A percentile compares a stretch with the other conserved stretches of the same genome.
These are phyloP conservation scores for Rhynchosporium secalis DNA, from an alignment of 2,329 filamentous ascomycete species.

Conservation along the genomic window DNA sequence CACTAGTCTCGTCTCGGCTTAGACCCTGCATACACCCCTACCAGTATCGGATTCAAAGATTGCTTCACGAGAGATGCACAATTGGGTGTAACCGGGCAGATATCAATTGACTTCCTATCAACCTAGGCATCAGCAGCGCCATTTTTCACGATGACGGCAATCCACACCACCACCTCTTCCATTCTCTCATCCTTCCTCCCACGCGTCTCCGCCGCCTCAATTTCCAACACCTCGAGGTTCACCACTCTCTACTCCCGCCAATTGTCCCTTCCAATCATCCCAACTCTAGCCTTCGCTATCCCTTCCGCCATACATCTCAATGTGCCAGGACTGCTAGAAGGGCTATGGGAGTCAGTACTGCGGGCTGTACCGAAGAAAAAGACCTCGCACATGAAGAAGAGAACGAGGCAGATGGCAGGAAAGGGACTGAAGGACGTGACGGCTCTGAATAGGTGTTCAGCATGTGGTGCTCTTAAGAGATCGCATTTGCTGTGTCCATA, in stretches of 20 bases:
- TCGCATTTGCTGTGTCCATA: conserved; percentile 85
- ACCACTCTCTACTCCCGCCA: conserved; percentile 48
- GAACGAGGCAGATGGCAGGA: conserved; percentile 89
- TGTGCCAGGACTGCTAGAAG: conserved; percentile 69
- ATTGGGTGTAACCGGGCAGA: not conserved
- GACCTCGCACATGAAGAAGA: conserved; percentile 93
- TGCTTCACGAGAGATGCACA: conserved; percentile 12
- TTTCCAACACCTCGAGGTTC: conserved; percentile 46
- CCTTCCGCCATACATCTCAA: conserved; percentile 59
- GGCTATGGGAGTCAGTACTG: conserved; percentile 90
- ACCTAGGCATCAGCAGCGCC: not conserved
- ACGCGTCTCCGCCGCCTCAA: conserved; percentile 48
- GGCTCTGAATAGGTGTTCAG: conserved; percentile 82
- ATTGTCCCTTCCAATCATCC: conserved; percentile 50
- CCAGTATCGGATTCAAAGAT: conserved; percentile 28
- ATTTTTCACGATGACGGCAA: conserved; percentile 47
- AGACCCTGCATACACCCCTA: conserved; percentile 17
- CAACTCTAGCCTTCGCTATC: conserved; percentile 57
- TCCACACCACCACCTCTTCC: conserved; percentile 44
- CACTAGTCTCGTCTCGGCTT: conserved; percentile 23
- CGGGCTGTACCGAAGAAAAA: conserved; percentile 98
- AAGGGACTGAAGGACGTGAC: conserved; percentile 93
- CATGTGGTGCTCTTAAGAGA: conserved; percentile 83
- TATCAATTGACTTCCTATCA: conserved; percentile 2
- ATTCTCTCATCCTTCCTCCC: conserved; percentile 55